Evolutionary conservation across 495 filamentous ascomycete species (phyloP), one percentile per base, ranked within the genome.

Genomic region (Patellaria atrata): DNA sequence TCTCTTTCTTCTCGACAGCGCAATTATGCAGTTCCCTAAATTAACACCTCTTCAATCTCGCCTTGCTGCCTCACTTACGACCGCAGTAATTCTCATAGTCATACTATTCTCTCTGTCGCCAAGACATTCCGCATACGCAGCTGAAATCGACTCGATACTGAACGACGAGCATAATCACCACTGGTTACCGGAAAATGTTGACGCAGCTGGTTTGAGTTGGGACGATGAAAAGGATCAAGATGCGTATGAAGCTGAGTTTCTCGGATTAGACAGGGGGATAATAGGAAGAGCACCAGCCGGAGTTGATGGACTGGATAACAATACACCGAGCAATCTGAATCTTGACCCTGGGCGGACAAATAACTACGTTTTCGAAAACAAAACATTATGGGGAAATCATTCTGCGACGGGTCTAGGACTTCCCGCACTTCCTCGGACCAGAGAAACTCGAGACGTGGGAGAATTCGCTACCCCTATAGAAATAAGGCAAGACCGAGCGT

Each of bases 1-100:
- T n/a, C n/a, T n/a, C n/a, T n/a, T n/a, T n/a, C n/a, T n/a, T n/a
- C 22, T 39, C 27, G 16, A 20, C 11, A 23, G 23, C 25, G 17
- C 37, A n/a, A 40, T 13, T n/a, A 80, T 81, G 75, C 72, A 60
- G 53, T 57, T 57, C 45, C 60, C 52, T 21, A 64, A 71, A 48
- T 62, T 70, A 44, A 70, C 68, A 50, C 70, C 65, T 41, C 59
- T 79, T 41, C 77, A 79, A 64, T 77, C 71, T 56, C 73, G 72
- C 44, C 58, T 84, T 44, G 70, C 66, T 53, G 75, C 77, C 50
- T 76, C 70, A 21, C 44, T 75, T 40, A 54, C 66, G 50, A 67
- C 70, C 25, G 67, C 69, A 20, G 50, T 68, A 27, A 46, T 75
- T 22, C 41, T 79, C 19, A 38, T 73, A 22, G 30, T 70, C 22